Conservation (phyloP, 225 moss, liverwort and hornwort genomes). For the Ulota crispa region DNA sequence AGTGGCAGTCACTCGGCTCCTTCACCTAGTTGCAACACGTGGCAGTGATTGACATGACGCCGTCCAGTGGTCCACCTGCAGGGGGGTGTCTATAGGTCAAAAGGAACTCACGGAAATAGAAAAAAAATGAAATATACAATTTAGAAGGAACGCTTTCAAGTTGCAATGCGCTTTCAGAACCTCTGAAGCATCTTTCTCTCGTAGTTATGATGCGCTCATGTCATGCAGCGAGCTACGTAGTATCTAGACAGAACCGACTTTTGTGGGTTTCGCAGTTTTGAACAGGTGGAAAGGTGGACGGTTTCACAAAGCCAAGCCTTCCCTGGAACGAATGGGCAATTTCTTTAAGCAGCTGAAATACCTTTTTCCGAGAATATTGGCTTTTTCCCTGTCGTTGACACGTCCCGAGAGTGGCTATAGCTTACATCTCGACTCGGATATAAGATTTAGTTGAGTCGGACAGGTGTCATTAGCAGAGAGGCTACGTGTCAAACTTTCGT, state of each 20-base stretch:
- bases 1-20: constrained; percentile 27
- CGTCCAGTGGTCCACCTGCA: background rate
- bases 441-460: background rate
- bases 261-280: background rate
- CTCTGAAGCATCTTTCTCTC: background rate
- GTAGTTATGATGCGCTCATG: background rate
- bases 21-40: constrained; percentile 6
- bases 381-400: background rate
- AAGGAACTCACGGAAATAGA: background rate
- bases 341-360: background rate
- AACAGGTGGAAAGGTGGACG: background rate
- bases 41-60: background rate
- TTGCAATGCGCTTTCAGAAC: background rate
- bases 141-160: background rate
- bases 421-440: background rate
- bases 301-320: background rate
- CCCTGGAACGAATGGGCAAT: background rate
- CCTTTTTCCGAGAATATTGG: background rate
- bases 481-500: background rate
- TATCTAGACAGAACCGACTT: no score
- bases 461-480: background rate
- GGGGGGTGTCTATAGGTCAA: background rate
- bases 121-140: background rate
- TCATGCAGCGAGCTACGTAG: background rate
- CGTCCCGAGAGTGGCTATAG: background rate